Conservation (phyloP, 2,329 filamentous ascomycete species). For the Beauveria bassiana region DNA sequence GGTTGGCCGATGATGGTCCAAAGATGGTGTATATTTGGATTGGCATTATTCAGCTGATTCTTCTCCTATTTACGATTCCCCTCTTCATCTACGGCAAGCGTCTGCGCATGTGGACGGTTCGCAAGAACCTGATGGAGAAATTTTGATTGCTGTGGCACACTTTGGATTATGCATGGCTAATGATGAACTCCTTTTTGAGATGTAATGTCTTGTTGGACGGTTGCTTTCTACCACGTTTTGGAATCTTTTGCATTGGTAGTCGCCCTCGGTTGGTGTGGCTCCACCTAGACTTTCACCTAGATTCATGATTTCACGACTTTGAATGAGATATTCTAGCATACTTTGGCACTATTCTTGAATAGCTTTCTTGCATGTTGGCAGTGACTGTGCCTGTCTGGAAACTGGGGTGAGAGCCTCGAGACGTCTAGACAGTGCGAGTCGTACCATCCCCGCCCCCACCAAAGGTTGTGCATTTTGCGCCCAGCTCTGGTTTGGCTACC, state of each 20-base stretch:
- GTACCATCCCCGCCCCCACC: constrained; percentile 15
- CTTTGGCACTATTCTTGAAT: background rate
- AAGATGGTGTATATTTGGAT: constrained; percentile 75
- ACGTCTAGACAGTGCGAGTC: background rate
- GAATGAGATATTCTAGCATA: background rate
- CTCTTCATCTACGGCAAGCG: constrained; percentile 95
- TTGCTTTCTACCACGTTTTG: background rate
- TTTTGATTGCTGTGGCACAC: constrained; percentile 27
- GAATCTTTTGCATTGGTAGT: background rate
- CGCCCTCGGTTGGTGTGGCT: background rate
- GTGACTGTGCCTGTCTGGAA: background rate
- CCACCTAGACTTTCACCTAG: background rate
- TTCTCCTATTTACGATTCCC: constrained; percentile 69
- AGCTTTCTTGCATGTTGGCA: background rate
- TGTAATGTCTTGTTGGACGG: background rate
- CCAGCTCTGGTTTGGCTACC: too few relatives aligned
- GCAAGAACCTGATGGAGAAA: constrained; percentile 79
- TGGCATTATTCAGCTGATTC: constrained; percentile 75
- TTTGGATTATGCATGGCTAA: background rate
- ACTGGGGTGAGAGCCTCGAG: background rate
- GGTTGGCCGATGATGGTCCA: constrained; percentile 68
- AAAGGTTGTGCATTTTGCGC: background rate
- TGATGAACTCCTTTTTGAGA: background rate
- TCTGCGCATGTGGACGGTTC: constrained; percentile 87
- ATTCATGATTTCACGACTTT: background rate